These are phyloP conservation scores for Aspergillus caelatus DNA, from an alignment of 2,329 filamentous ascomycete genomes.

Conservation along the genomic window DNA sequence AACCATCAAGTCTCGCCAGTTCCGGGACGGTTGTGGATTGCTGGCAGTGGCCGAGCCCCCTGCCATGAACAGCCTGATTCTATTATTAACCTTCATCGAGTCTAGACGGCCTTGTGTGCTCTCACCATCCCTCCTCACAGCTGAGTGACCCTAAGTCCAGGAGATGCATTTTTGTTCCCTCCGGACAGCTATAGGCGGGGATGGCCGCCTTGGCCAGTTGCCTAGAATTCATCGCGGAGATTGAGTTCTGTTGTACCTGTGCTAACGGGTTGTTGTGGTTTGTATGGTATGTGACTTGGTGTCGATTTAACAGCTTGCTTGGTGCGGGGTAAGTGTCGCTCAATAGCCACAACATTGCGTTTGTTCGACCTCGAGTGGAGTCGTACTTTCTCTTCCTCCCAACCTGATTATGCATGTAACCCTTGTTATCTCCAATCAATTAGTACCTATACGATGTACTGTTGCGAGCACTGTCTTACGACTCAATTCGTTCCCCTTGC, in stretches of 20 bases:
- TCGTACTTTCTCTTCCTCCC: not conserved
- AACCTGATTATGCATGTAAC: not conserved
- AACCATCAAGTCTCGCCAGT: slow-evolving; percentile 46
- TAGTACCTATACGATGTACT: not conserved
- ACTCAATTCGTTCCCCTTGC: not conserved
- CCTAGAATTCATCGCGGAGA: not conserved
- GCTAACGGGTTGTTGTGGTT: too few relatives aligned
- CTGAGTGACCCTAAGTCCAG: slow-evolving; percentile 50
- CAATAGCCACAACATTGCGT: not conserved
- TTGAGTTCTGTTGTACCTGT: not conserved
- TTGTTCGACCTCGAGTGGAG: not conserved
- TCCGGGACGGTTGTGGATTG: slow-evolving; percentile 40
- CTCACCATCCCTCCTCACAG: slow-evolving; percentile 47
- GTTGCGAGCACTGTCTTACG: not conserved
- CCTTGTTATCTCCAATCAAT: not conserved
- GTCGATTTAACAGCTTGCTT: too few relatives aligned
- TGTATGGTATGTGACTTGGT: too few relatives aligned
- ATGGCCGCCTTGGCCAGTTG: not conserved
- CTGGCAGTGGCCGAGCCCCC: not conserved
- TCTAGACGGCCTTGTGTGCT: too few relatives aligned
- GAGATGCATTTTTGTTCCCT: slow-evolving; percentile 52
- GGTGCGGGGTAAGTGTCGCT: not conserved
- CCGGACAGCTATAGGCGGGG: slow-evolving; percentile 35
- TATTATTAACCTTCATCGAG: not conserved
- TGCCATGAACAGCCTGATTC: not conserved